phyloP scores from a whole-genome alignment of 2,329 filamentous ascomycete species.

The Colletotrichum euphorbiae region DNA sequence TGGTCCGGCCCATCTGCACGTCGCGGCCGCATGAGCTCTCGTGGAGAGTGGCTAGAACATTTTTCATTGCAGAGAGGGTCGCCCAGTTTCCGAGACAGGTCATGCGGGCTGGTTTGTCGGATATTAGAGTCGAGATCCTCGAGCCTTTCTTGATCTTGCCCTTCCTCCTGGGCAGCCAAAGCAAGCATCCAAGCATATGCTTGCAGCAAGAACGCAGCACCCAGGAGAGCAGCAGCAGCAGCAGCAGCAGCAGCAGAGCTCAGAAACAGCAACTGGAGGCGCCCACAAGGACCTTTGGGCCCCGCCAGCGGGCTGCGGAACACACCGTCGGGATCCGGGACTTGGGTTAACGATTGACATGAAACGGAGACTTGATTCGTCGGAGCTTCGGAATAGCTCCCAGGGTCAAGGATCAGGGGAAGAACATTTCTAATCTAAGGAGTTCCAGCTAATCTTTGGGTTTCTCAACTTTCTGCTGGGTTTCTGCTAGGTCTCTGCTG shows the following conservation, averaged over 20 bases:
- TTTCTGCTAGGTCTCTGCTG: neutral
- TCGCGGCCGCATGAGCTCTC: slow-evolving; percentile 1
- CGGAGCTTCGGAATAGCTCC: neutral
- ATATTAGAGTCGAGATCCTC: slow-evolving; percentile 22
- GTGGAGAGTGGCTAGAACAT: slow-evolving; percentile 25
- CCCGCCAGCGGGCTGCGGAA: slow-evolving; percentile 1
- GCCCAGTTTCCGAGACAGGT: slow-evolving; percentile 32
- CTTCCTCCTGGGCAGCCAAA: neutral
- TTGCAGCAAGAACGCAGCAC: neutral
- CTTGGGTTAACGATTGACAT: neutral
- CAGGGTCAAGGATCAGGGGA: neutral
- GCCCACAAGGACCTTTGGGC: slow-evolving; percentile 1
- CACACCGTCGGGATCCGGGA: slow-evolving; percentile 11
- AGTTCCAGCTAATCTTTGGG: too few species aligned
- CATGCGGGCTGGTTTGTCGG: slow-evolving; percentile 25
- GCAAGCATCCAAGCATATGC: neutral
- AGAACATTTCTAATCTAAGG: too few species aligned
- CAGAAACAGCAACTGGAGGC: slow-evolving; percentile 33
- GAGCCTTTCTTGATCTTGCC: neutral
- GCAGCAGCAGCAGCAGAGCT: slow-evolving; percentile 27
- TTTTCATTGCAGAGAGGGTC: slow-evolving; percentile 15
- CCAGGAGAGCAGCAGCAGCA: slow-evolving; percentile 10
- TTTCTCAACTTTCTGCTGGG: neutral
- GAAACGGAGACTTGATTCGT: slow-evolving; percentile 20
- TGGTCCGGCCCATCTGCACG: slow-evolving; percentile 13